Conservation (phyloP, 768 basidiomycete genomes). For the Boletus sp. region DNA sequence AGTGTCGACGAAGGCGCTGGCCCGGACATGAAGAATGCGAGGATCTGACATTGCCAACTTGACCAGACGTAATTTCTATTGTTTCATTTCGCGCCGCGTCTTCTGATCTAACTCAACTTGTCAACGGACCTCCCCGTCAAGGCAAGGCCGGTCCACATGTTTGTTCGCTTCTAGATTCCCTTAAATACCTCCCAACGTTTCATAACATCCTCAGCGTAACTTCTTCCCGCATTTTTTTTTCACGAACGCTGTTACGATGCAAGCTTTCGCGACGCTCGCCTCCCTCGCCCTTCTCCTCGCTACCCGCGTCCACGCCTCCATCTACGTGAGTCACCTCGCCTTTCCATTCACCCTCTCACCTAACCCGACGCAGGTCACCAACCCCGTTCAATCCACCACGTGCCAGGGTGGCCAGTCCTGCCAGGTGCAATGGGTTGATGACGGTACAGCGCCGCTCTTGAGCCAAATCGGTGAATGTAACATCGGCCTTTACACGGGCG, state of each 20-base stretch:
- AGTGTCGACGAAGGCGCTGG: not conserved
- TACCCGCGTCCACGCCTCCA: slow-evolving; percentile 8
- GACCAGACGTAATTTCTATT: slow-evolving; percentile 6
- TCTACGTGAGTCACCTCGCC: slow-evolving; percentile 19
- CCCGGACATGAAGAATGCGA: slow-evolving; percentile 26
- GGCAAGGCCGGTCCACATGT: slow-evolving; percentile 7
- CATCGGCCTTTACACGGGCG: slow-evolving; percentile 59
- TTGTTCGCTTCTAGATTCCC: slow-evolving; percentile 24
- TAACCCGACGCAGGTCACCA: slow-evolving; percentile 39
- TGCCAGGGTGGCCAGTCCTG: slow-evolving; percentile 58
- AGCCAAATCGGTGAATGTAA: slow-evolving; percentile 48
- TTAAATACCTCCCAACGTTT: slow-evolving; percentile 23
- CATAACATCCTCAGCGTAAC: not conserved
- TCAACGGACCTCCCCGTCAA: slow-evolving; percentile 2
- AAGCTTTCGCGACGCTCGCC: slow-evolving; percentile 4
- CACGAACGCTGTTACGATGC: slow-evolving; percentile 16
- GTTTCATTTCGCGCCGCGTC: slow-evolving; percentile 12
- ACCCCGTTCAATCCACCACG: slow-evolving; percentile 41
- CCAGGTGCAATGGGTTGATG: slow-evolving; percentile 60
- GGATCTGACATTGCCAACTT: not conserved
- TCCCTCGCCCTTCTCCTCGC: slow-evolving; percentile 23
- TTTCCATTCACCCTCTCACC: not conserved
- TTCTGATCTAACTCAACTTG: not conserved
- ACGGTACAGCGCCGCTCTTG: slow-evolving; percentile 54
- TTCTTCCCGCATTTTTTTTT: not conserved